phyloP scores from a whole-genome alignment of 495 filamentous ascomycete species.

The Penicillium verhagenii region DNA sequence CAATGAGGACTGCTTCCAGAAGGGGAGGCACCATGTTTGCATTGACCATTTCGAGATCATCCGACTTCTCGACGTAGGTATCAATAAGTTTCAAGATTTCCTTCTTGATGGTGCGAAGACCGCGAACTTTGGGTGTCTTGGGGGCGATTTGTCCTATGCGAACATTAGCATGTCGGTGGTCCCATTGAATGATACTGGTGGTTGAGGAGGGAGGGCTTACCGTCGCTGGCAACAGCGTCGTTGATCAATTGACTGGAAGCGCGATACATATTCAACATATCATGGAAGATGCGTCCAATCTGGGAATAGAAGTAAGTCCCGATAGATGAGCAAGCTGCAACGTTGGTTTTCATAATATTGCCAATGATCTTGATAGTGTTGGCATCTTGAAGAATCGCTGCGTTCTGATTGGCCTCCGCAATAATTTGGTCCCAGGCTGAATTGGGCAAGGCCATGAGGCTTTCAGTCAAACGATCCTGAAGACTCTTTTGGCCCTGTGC shows the following conservation, averaged over 20 bases:
- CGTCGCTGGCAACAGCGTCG: conserved; percentile 80
- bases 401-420: conserved; percentile 73
- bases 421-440: conserved; percentile 95
- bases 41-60: conserved; percentile 90
- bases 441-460: conserved; percentile 92
- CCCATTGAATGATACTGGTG: background rate
- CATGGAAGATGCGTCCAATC: conserved; percentile 94
- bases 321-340: conserved; percentile 92
- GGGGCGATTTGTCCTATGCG: conserved; percentile 81
- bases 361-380: conserved; percentile 98
- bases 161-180: conserved; percentile 17
- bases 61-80: conserved; percentile 95
- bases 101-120: conserved; percentile 96
- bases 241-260: conserved; percentile 96
- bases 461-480: conserved; percentile 86
- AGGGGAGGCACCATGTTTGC: conserved; percentile 92
- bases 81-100: conserved; percentile 98
- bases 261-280: conserved; percentile 98
- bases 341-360: conserved; percentile 99
- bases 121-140: conserved; percentile 93
- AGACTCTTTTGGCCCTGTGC: conserved; percentile 90
- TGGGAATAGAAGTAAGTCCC: conserved; percentile 99
- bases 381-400: conserved; percentile 77
- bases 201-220: conserved; percentile 44
- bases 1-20: conserved; percentile 89